Percentiles rank a stretch among this genome's conserved stretches.
Conservation (phyloP, 1,284 basidiomycete species). For the Agroathelia rolfsii region DNA sequence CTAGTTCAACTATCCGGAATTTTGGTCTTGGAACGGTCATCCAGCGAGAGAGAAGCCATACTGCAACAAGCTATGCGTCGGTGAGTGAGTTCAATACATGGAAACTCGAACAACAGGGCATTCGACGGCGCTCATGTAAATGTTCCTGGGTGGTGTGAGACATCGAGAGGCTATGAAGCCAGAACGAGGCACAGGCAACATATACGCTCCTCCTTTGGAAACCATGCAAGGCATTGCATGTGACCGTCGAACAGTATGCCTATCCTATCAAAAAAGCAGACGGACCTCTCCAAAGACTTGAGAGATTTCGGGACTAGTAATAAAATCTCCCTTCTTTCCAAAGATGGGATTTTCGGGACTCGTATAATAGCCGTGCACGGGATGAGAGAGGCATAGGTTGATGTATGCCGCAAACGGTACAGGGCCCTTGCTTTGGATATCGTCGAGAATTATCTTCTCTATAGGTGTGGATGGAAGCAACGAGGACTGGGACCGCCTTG, state of each 20-base stretch:
- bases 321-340: slow-evolving; percentile 86
- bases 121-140: too few species aligned
- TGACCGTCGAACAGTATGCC: too few species aligned
- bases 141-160: too few species aligned
- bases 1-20: slow-evolving; percentile 82
- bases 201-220: too few species aligned
- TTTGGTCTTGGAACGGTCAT: slow-evolving; percentile 40
- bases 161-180: too few species aligned
- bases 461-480: slow-evolving; percentile 27
- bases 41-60: slow-evolving; percentile 86
- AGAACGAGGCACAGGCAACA: too few species aligned
- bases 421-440: slow-evolving; percentile 71
- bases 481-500: background rate
- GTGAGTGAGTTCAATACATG: slow-evolving; percentile 27
- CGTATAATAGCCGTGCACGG: slow-evolving; percentile 86
- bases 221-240: too few species aligned
- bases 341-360: slow-evolving; percentile 67
- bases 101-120: slow-evolving; percentile 8
- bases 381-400: slow-evolving; percentile 81
- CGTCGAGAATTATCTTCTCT: slow-evolving; percentile 59
- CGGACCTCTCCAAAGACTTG: slow-evolving; percentile 94
- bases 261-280: slow-evolving; percentile 5
- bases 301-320: slow-evolving; percentile 94
- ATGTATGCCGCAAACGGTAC: slow-evolving; percentile 83
- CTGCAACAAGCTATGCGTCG: slow-evolving; percentile 59